Evolutionary conservation across 345 rosid genomes (phyloP), one percentile per base, ranked within the genome.

Genomic region (Aquilaria yunnanensis): DNA sequence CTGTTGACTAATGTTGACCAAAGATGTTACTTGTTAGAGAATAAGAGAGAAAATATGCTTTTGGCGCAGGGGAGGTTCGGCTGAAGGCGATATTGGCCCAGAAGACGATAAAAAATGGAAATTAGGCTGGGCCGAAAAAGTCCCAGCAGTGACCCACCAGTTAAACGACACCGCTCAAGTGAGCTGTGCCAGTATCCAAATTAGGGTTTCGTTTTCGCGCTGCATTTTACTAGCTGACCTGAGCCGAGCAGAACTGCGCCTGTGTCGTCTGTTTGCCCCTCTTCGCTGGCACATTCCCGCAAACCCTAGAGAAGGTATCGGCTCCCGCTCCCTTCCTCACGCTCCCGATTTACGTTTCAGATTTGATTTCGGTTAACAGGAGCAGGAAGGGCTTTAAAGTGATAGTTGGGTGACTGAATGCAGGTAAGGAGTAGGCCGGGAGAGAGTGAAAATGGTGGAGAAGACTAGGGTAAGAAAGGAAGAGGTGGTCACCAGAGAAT

Each of bases 401-500:
- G 51, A 54, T 66, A 5, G 2, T 32, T 10, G 57, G 62, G 55
- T 56, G 51, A 32, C 37, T 65, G 61, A 65, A 33, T 77, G 79
- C 79, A 69, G 79, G 75, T 68, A 56, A 41, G 43, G 52, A 51
- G 41, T 61, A 32, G 54, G 46, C 41, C 9, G 23, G 32, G 56
- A 54, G 60, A 5, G 59, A 56, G 55, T 48, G 32, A 74, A 65
- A 76, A 80, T 77, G 85, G 85, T 83, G 76, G 92, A 87, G 73
- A 90, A 82, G 73, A 68, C 88, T 0, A 84, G 74, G 52, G 92
- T 86, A 45, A 72, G 92, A 61, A 84, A 87, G 70, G 96, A 87
- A 67, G 97, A 90, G 74, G 87, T 90, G 50, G 92, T 90, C 4
- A 85, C 96, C 50, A 75, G 95, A 16, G 97, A 90, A 79, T 90